These are phyloP conservation scores for Penicillium angulare DNA, from an alignment of 495 filamentous ascomycete genomes.

Conservation along the genomic window DNA sequence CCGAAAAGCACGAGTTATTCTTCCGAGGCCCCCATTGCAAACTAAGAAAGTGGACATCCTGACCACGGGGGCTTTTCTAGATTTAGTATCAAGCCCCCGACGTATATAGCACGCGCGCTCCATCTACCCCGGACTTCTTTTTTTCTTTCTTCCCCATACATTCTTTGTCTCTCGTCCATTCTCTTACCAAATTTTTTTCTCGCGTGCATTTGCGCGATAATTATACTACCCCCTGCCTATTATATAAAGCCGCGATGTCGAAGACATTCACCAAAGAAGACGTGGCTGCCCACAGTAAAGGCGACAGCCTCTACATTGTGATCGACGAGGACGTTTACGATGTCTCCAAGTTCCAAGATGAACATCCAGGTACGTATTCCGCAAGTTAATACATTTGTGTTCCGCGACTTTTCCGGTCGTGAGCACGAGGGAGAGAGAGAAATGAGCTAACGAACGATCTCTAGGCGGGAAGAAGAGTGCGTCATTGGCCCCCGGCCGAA, in stretches of 20 bases:
- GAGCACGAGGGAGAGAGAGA: too few species aligned
- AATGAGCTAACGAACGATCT: slow-evolving; percentile 5
- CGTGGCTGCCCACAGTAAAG: slow-evolving; percentile 86
- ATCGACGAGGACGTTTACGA: slow-evolving; percentile 98
- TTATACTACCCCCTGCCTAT: too few species aligned
- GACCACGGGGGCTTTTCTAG: slow-evolving; percentile 12
- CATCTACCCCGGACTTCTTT: slow-evolving; percentile 29
- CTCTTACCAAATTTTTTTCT: slow-evolving; percentile 1
- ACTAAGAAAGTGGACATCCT: slow-evolving; percentile 2
- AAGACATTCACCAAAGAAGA: slow-evolving; percentile 81
- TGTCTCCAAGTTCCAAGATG: slow-evolving; percentile 88
- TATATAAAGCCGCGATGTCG: slow-evolving; percentile 66
- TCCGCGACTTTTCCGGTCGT: too few species aligned
- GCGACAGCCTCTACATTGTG: slow-evolving; percentile 81
- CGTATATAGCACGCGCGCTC: slow-evolving; percentile 21
- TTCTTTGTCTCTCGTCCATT: not conserved
- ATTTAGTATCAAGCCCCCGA: slow-evolving; percentile 9
- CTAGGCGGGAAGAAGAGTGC: slow-evolving; percentile 91
- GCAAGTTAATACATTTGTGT: not conserved
- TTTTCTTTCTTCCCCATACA: slow-evolving; percentile 14
- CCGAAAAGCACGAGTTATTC: slow-evolving; percentile 6
- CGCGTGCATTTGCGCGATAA: too few species aligned
- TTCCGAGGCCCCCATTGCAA: slow-evolving; percentile 26
- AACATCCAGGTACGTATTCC: slow-evolving; percentile 71
- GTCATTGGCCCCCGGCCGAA: slow-evolving; percentile 19